Base-by-base conservation (phyloP, 768 basidiomycete species). In the Guyanaporus albipodus region DNA sequence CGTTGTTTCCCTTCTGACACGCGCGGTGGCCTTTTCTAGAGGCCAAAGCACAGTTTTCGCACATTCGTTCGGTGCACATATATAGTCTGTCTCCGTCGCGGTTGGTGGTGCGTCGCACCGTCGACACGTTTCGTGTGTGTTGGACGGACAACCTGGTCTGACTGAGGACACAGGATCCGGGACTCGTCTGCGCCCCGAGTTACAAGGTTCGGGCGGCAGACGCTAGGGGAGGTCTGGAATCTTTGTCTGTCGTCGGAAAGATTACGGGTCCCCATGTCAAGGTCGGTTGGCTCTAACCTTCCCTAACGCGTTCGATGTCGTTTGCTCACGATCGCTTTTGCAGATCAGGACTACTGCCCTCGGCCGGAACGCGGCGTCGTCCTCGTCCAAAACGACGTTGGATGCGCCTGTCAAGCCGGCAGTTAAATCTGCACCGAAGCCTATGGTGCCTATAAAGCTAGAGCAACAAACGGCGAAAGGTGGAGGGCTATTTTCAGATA, bases 1-100 rank as follows among this genome's bases (percentile, higher is more conserved):
- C n/a, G n/a, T n/a, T n/a, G n/a, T n/a, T n/a, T n/a, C n/a, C n/a
- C n/a, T n/a, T n/a, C n/a, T n/a, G n/a, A n/a, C n/a, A n/a, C n/a
- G n/a, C n/a, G n/a, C n/a, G 27, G 11, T 28, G 27, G 4, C 23
- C 11, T 52, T n/a, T n/a, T n/a, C n/a, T n/a, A 87, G 88, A 57
- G 44, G 71, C 76, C 0, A 82, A 76, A 61, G 61, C 70, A 4
- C 72, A 74, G 40, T 88, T 83, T 54, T 54, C 60, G 1, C 72
- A 69, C 21, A 54, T 87, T n/a, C 58, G 72, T 51, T 77, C 77
- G 2, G 68, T 82, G 12, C 79, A 86, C 54, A 66, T 91, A 8
- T 91, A 91, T 62, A 80, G 85, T 57, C 59, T 91, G 24, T 80
- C 87, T 0, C 82, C 87, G 1, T 76, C 80, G 1, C 75, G 72